Conservation (phyloP, 768 basidiomycete species). For the Lactifluus subvellereus region DNA sequence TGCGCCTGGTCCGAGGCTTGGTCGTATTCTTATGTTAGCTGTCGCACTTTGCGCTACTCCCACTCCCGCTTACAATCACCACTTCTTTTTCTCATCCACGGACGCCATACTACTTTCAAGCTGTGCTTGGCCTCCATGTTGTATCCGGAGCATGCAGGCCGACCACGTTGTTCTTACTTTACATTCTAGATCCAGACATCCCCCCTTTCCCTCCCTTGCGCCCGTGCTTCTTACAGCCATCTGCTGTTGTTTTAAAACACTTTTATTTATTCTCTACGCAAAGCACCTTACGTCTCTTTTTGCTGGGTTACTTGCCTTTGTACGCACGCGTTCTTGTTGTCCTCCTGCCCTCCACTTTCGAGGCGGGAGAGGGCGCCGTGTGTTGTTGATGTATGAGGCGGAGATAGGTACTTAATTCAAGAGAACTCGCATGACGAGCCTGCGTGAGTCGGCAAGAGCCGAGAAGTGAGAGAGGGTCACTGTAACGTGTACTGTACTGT, state of each 20-base stretch:
- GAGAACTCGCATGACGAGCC: neutral
- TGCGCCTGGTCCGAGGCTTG: conserved; percentile 21
- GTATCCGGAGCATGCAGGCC: neutral
- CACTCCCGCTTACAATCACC: conserved; percentile 35
- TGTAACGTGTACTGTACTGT: too few relatives aligned
- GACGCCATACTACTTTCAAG: conserved; percentile 73
- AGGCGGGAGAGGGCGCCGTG: conserved; percentile 70
- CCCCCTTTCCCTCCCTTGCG: conserved; percentile 21
- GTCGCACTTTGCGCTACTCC: conserved; percentile 25
- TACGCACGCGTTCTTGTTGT: conserved; percentile 42
- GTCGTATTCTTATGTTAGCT: conserved; percentile 18
- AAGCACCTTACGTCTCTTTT: conserved; percentile 18
- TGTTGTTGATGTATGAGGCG: conserved; percentile 29
- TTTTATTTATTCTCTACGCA: conserved; percentile 18
- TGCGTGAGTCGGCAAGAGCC: conserved; percentile 12
- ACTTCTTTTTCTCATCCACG: conserved; percentile 45
- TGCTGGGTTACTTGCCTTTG: conserved; percentile 18
- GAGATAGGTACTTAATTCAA: conserved; percentile 3
- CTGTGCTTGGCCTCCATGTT: conserved; percentile 23
- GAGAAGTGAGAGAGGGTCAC: neutral
- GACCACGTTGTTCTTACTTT: conserved; percentile 16
- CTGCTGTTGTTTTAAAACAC: conserved; percentile 21
- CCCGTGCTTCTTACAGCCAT: conserved; percentile 28
- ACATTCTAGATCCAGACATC: conserved; percentile 21
- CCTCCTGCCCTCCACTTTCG: conserved; percentile 61